A percentile compares a stretch with the other conserved stretches of the same genome.
These are phyloP conservation scores for Powellomyces hirtus DNA, from an alignment of 192 early-diverging fungal genomes.

Conservation along the genomic window DNA sequence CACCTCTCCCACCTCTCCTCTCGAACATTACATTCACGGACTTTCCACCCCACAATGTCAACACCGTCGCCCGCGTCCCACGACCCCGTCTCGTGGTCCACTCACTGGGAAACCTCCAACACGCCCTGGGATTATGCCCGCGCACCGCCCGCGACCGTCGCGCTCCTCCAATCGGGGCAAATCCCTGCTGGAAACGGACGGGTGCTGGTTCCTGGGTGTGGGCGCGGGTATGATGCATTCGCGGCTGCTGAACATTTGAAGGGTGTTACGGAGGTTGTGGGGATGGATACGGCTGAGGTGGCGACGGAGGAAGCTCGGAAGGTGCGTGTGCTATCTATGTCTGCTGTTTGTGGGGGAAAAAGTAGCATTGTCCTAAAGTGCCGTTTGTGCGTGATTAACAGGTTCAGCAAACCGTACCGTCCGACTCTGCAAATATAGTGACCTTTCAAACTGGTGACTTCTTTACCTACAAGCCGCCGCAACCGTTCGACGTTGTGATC, in stretches of 20 bases:
- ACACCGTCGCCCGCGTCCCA: too few relatives aligned
- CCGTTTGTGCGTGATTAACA: too few relatives aligned
- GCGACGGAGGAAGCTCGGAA: constrained; percentile 28
- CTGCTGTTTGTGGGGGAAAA: too few relatives aligned
- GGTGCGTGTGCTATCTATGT: too few relatives aligned
- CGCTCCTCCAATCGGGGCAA: constrained; percentile 38
- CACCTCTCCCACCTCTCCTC: too few relatives aligned
- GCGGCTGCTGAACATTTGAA: constrained; percentile 56
- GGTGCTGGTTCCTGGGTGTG: constrained; percentile 37
- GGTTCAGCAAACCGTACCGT: too few relatives aligned
- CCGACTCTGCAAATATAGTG: constrained; percentile 42
- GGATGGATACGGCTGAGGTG: constrained; percentile 68
- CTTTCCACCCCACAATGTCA: too few relatives aligned
- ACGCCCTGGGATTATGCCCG: constrained; percentile 52
- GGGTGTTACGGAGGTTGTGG: constrained; percentile 53
- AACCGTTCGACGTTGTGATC: constrained; percentile 66
- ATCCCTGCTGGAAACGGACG: not conserved
- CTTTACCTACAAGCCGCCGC: constrained; percentile 52
- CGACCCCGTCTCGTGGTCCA: not conserved
- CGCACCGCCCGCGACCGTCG: constrained; percentile 45
- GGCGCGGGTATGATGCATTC: constrained; percentile 72
- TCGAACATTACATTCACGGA: too few relatives aligned
- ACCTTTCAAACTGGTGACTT: constrained; percentile 67
- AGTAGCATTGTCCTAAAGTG: too few relatives aligned
- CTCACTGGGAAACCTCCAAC: constrained; percentile 31